Evolutionary conservation across 768 basidiomycete genomes (phyloP).

Genomic region (Panaeolus cyanescens): DNA sequence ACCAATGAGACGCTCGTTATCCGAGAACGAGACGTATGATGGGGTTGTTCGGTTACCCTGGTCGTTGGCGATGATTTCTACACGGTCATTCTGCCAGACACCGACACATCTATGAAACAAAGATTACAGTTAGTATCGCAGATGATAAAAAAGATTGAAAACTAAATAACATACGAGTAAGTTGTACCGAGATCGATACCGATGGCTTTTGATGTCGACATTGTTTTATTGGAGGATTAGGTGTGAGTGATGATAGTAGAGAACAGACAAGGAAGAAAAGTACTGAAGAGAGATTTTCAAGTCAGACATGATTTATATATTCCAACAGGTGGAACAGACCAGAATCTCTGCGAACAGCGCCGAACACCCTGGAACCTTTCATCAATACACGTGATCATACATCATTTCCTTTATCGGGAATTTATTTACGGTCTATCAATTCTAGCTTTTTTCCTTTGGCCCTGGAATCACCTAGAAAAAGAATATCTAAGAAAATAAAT

Average conservation of each 20-base stretch:
- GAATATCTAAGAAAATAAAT: background rate
- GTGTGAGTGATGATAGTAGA: slow-evolving; percentile 10
- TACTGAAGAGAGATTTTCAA: slow-evolving; percentile 13
- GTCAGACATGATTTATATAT: slow-evolving; percentile 36
- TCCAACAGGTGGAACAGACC: slow-evolving; percentile 35
- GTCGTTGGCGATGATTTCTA: slow-evolving; percentile 98
- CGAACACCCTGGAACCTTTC: slow-evolving; percentile 45
- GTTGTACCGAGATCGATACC: slow-evolving; percentile 98
- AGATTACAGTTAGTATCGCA: slow-evolving; percentile 15
- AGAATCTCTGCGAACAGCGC: slow-evolving; percentile 37
- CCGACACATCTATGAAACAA: slow-evolving; percentile 79
- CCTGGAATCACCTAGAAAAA: background rate
- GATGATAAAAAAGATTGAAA: slow-evolving; percentile 8
- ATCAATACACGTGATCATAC: slow-evolving; percentile 33
- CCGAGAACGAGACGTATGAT: slow-evolving; percentile 98
- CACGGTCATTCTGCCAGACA: slow-evolving; percentile 99
- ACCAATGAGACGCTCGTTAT: slow-evolving; percentile 96
- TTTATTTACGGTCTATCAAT: background rate
- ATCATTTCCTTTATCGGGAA: background rate
- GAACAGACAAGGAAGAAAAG: slow-evolving; percentile 19
- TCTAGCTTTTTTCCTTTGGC: no score
- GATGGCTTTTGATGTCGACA: slow-evolving; percentile 79
- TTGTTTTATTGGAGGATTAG: slow-evolving; percentile 24
- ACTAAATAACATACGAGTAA: slow-evolving; percentile 75
- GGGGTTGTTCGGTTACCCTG: slow-evolving; percentile 99